These are phyloP conservation scores for Gymnopilus junonius DNA, from an alignment of 768 basidiomycete species.

Conservation along the genomic window DNA sequence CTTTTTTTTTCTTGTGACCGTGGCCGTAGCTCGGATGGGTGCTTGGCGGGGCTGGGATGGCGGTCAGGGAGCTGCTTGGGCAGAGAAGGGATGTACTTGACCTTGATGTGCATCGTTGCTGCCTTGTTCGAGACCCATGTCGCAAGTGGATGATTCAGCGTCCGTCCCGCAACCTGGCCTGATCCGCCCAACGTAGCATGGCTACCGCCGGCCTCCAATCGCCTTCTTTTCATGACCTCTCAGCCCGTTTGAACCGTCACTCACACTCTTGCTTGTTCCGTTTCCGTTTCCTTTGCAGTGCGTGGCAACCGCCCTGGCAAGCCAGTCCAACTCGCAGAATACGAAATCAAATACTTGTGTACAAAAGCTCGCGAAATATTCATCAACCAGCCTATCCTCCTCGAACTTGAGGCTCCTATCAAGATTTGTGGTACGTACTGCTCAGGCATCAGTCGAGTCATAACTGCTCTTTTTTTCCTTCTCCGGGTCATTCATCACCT, in stretches of 20 bases:
- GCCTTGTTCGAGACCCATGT: conserved; percentile 13
- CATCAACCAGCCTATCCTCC: conserved; percentile 97
- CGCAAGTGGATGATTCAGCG: conserved; percentile 24
- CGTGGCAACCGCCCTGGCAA: conserved; percentile 98
- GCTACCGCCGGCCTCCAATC: neutral
- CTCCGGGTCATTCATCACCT: conserved; percentile 19
- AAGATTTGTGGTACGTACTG: conserved; percentile 93
- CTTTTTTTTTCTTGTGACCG: neutral
- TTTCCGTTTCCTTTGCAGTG: conserved; percentile 54
- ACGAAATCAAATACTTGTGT: conserved; percentile 99
- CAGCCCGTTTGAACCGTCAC: conserved; percentile 10
- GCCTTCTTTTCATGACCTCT: conserved; percentile 7
- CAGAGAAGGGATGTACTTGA: neutral
- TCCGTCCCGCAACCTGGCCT: neutral
- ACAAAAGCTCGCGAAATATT: conserved; percentile 99
- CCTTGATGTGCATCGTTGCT: conserved; percentile 1
- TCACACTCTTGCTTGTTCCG: conserved; percentile 30
- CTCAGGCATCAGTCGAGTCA: conserved; percentile 2
- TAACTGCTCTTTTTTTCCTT: conserved; percentile 12
- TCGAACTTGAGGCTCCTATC: conserved; percentile 98
- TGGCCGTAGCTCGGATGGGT: neutral
- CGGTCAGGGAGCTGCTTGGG: neutral
- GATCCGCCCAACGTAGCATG: neutral
- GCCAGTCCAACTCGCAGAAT: conserved; percentile 96
- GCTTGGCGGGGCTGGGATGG: neutral